phyloP scores from a whole-genome alignment of 345 rosid species.

The Cochlearia excelsa region DNA sequence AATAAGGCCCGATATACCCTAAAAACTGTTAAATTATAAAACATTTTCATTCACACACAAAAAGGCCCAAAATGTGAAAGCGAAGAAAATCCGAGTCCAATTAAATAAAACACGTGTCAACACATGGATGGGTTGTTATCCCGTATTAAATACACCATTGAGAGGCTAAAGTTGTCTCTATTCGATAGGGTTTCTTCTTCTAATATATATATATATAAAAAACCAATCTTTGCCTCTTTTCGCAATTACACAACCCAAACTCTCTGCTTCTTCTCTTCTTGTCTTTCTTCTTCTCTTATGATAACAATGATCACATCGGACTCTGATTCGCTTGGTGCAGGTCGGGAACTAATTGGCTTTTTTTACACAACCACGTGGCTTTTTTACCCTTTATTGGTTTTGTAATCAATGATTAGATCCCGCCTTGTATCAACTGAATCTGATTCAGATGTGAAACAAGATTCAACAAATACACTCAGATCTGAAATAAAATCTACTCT shows the following conservation, averaged over 20 bases:
- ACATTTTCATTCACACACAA: too few relatives aligned
- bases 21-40: too few relatives aligned
- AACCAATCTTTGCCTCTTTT: slow-evolving; percentile 14
- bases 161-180: slow-evolving; percentile 25
- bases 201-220: too few relatives aligned
- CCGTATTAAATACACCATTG: slow-evolving; percentile 29
- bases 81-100: neutral
- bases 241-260: slow-evolving; percentile 7
- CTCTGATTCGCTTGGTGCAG: slow-evolving; percentile 88
- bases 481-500: too few relatives aligned
- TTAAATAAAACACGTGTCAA: slow-evolving; percentile 18
- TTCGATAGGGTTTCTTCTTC: neutral
- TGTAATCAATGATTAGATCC: neutral
- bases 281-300: neutral
- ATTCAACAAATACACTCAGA: too few relatives aligned
- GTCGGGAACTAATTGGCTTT: too few relatives aligned
- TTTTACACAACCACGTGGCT: neutral
- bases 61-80: neutral
- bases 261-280: too few relatives aligned
- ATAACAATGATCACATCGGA: slow-evolving; percentile 52
- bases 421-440: neutral
- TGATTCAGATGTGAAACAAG: neutral
- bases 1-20: too few relatives aligned
- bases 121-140: neutral
- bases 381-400: neutral